These are phyloP conservation scores for Polygonum aviculare DNA, from an alignment of 148 eudicot genomes.

Conservation along the genomic window DNA sequence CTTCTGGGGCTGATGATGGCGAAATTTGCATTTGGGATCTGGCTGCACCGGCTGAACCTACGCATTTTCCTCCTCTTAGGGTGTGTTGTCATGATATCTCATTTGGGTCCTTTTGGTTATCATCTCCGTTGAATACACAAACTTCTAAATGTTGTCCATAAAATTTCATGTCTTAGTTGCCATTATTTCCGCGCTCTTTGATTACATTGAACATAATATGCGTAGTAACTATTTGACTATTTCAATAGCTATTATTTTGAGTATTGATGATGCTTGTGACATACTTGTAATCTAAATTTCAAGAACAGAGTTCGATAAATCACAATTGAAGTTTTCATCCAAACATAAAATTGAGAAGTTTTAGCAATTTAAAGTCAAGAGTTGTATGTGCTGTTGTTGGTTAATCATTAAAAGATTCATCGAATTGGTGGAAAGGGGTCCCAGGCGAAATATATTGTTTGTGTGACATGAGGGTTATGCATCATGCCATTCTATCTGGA, in stretches of 20 bases:
- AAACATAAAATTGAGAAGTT: neutral
- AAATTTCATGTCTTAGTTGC: neutral
- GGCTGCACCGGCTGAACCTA: constrained; percentile 53
- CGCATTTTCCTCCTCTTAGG: constrained; percentile 68
- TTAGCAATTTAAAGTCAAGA: neutral
- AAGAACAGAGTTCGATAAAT: neutral
- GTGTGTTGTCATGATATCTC: constrained; percentile 23
- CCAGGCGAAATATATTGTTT: too few relatives aligned
- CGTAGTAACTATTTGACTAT: too few relatives aligned
- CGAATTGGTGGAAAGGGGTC: too few relatives aligned
- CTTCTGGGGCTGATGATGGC: constrained; percentile 98
- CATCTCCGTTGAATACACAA: neutral
- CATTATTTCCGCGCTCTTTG: neutral
- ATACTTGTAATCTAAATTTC: neutral
- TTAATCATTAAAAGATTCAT: too few relatives aligned
- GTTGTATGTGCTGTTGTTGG: neutral
- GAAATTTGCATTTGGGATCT: constrained; percentile 94
- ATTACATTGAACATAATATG: neutral
- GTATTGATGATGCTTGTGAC: neutral
- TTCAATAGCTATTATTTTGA: too few relatives aligned
- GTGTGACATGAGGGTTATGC: neutral
- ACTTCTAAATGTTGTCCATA: neutral
- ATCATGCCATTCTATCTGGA: neutral
- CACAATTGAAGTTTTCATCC: too few relatives aligned
- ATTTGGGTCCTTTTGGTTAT: neutral